Base-by-base conservation (phyloP, 177 flowering plant species). In the Vitis hybrid region DNA sequence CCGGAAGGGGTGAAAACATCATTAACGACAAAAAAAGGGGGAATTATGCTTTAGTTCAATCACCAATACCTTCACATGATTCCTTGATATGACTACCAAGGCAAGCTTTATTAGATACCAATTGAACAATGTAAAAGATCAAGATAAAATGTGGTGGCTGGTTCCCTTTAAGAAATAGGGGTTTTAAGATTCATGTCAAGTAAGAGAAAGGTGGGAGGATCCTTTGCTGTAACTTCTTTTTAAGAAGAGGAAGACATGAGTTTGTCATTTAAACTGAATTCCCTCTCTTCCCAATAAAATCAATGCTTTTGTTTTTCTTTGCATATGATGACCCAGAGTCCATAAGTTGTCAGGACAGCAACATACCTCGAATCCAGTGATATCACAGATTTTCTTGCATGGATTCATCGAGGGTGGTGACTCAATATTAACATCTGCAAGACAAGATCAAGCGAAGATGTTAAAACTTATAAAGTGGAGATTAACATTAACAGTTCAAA, bases 381-480 rank as follows among this genome's bases (percentile, higher is more conserved):
- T 83, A 72, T 93, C 98, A 70, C 98, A 93, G 17, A 88, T 88
- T 79, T 82, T 88, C 83, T 82, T 91, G 57, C 85, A 65, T 0
- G 98, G 97, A 81, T 82, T 88, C 83, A 88, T 84, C 2, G 98
- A 88, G 11, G 97, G 98, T 11, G 98, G 97, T 50, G 98, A 78
- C 75, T 88, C 97, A 59, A 91, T 91, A 68, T 86, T 91, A 58
- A 90, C 79, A 90, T 93, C 98, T 91, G 89, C 78, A 77, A 64
- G 71, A 41, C 30, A 64, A 62, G 35, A 63, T 17, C 57, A 11
- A 50, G 1, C 2, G 11, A 4, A 56, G 6, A 9, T 12, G n/a
- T 10, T 9, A 56, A 60, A 9, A n/a, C 46, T 55, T 55, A 49
- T 14, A 30, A 4, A 18, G 6, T 11, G 46, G 21, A 49, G 27